These are phyloP conservation scores for Plantago coronopus DNA, from an alignment of 305 asterid species.

Conservation along the genomic window DNA sequence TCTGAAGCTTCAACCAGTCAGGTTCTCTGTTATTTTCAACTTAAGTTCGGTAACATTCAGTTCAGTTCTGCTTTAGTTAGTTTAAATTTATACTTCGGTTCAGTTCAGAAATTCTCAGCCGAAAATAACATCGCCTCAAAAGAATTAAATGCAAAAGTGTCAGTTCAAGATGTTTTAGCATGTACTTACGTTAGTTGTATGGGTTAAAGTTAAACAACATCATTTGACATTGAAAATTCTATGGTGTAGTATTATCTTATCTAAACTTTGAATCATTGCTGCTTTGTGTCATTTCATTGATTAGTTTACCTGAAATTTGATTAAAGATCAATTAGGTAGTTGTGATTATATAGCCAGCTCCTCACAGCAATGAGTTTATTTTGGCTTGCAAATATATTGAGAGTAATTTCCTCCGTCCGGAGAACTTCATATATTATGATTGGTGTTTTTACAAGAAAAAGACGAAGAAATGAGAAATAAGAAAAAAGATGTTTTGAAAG, in stretches of 20 bases:
- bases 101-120: too few relatives aligned
- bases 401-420: too few relatives aligned
- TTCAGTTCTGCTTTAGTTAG: too few relatives aligned
- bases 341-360: neutral
- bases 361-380: neutral
- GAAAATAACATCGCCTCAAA: too few relatives aligned
- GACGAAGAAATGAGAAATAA: too few relatives aligned
- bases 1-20: conserved; percentile 1
- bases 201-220: conserved; percentile 6
- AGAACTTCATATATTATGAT: too few relatives aligned
- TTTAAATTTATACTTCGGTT: too few relatives aligned
- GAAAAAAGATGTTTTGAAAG: too few relatives aligned
- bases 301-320: neutral
- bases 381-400: neutral
- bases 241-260: neutral
- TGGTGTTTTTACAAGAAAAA: too few relatives aligned
- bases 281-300: neutral
- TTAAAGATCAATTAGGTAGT: neutral
- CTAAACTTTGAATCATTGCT: conserved; percentile 1
- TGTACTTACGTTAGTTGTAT: neutral
- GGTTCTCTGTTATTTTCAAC: too few relatives aligned
- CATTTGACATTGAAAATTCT: conserved; percentile 5
- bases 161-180: conserved; percentile 4
- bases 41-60: too few relatives aligned
- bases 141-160: conserved; percentile 1